Conservation (phyloP, 2,329 filamentous ascomycete genomes). For the Fonsecaea monophora region DNA sequence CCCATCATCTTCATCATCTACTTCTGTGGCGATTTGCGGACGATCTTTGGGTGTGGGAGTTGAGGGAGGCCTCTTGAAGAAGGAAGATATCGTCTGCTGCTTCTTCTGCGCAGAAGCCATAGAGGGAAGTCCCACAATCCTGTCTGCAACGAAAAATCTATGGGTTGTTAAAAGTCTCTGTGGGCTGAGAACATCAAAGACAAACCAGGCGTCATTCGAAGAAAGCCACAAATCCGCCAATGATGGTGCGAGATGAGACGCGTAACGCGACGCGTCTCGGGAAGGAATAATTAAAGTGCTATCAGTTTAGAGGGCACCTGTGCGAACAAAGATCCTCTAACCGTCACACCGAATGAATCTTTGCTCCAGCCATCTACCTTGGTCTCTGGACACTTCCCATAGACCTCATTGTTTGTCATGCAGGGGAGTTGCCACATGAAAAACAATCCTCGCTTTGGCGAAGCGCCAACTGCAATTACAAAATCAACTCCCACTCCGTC, state of each 20-base stretch:
- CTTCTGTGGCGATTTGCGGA: constrained; percentile 27
- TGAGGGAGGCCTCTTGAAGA: constrained; percentile 32
- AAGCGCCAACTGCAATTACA: background rate
- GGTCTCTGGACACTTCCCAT: background rate
- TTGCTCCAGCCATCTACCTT: background rate
- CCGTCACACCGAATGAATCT: background rate
- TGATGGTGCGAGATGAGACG: background rate
- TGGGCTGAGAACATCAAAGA: background rate
- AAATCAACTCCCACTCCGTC: background rate
- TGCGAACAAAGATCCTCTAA: background rate
- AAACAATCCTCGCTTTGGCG: background rate
- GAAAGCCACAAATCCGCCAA: constrained; percentile 3
- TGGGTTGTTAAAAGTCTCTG: background rate
- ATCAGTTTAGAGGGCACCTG: background rate
- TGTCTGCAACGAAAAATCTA: background rate
- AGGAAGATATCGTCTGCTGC: constrained; percentile 49
- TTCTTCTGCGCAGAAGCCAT: constrained; percentile 51
- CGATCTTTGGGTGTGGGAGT: constrained; percentile 1
- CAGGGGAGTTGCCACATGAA: background rate
- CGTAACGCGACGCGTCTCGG: background rate
- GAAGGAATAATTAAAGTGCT: background rate
- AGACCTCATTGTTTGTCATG: background rate
- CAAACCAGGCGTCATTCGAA: background rate
- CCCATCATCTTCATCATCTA: constrained; percentile 50
- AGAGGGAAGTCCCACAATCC: background rate